These are phyloP conservation scores for Inonotus obliquus DNA, from an alignment of 1,284 basidiomycete species.

Conservation along the genomic window DNA sequence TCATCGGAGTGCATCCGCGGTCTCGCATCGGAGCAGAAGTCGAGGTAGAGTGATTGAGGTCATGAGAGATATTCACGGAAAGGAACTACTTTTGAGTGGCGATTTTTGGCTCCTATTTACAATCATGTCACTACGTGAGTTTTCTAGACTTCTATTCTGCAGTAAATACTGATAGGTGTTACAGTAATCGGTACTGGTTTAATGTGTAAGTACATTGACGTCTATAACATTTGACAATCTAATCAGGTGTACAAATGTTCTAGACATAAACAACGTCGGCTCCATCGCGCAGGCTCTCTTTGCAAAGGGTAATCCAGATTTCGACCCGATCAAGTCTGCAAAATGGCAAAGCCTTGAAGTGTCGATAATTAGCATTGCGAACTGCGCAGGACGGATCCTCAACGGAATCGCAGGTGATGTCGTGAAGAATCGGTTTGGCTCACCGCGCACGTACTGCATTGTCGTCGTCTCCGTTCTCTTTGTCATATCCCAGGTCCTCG, in stretches of 20 bases:
- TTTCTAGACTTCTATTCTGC: neutral
- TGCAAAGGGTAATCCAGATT: constrained; percentile 56
- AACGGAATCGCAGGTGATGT: constrained; percentile 73
- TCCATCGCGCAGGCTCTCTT: constrained; percentile 85
- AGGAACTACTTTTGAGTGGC: constrained; percentile 36
- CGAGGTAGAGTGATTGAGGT: constrained; percentile 19
- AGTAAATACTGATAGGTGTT: constrained; percentile 9
- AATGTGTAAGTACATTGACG: constrained; percentile 58
- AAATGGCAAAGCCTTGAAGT: constrained; percentile 85
- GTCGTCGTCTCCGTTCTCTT: constrained; percentile 62
- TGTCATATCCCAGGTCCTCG: constrained; percentile 59
- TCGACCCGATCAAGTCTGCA: constrained; percentile 62
- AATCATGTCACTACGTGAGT: constrained; percentile 67
- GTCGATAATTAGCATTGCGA: constrained; percentile 79
- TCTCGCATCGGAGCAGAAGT: constrained; percentile 5
- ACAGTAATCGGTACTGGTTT: constrained; percentile 84
- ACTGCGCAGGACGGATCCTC: constrained; percentile 66
- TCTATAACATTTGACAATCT: neutral
- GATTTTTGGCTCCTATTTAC: constrained; percentile 77
- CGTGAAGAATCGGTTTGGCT: constrained; percentile 49
- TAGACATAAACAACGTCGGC: constrained; percentile 95
- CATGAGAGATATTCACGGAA: constrained; percentile 44
- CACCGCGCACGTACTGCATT: constrained; percentile 71
- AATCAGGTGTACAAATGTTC: neutral
- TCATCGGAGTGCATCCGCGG: constrained; percentile 12